Percentiles rank a stretch among this genome's conserved stretches.
Evolutionary conservation across 345 rosid genomes (phyloP).

Genomic region (Melastoma malabathricum): DNA sequence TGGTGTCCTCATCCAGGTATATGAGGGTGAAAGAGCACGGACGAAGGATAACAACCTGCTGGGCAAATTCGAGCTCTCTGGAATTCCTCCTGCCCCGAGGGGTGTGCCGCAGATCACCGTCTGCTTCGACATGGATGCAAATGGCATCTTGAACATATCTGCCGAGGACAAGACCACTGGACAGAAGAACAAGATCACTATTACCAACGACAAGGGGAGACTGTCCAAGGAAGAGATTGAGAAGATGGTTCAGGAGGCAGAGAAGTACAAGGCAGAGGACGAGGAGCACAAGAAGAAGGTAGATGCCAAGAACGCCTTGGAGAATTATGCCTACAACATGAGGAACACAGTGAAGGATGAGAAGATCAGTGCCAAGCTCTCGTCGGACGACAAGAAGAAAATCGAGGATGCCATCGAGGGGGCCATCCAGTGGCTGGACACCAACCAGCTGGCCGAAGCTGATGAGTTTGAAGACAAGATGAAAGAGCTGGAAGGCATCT

Average conservation of each 20-base stretch:
- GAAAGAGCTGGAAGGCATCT: conserved; percentile 17
- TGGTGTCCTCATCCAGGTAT: conserved; percentile 20
- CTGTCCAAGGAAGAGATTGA: conserved; percentile 12
- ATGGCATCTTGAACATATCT: conserved; percentile 16
- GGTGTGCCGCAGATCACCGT: conserved; percentile 27
- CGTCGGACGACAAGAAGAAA: conserved; percentile 17
- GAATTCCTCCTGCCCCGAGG: conserved; percentile 22
- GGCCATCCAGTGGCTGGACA: conserved; percentile 17
- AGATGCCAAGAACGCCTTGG: conserved; percentile 10
- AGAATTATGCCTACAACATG: conserved; percentile 11
- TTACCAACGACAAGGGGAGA: conserved; percentile 11
- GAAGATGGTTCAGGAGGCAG: conserved; percentile 15
- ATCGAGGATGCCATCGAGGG: conserved; percentile 16
- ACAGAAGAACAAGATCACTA: conserved; percentile 11
- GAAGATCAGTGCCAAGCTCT: conserved; percentile 14
- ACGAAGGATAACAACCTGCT: conserved; percentile 21
- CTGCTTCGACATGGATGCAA: conserved; percentile 20
- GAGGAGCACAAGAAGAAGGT: conserved; percentile 15
- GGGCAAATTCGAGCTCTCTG: conserved; percentile 23
- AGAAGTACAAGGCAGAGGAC: conserved; percentile 15
- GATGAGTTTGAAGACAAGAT: conserved; percentile 20
- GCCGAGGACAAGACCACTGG: conserved; percentile 20
- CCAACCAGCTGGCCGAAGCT: conserved; percentile 14
- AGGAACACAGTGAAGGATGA: conserved; percentile 18
- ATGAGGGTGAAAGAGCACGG: conserved; percentile 20